Base-by-base conservation (phyloP, 306 rosid genomes). In the Gastrolobium bilobum region DNA sequence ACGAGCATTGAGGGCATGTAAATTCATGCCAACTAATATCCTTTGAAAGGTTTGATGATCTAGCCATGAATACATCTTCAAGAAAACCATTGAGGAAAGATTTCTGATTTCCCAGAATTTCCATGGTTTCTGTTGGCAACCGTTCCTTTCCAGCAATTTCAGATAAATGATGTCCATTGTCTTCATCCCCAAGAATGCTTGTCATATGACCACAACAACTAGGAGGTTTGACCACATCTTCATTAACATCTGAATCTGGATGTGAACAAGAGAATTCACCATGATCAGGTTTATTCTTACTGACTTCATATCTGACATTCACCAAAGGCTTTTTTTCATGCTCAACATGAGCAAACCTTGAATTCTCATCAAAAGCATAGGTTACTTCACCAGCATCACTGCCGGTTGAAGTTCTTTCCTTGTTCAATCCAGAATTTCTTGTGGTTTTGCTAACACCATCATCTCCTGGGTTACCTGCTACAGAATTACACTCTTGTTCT, bases 31-130 rank as follows among this genome's bases (percentile, higher is more conserved):
- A 95, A 69, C 87, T 86, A 76, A 95, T 88, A 84, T 95, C 96
- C 68, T 64, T 73, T 0, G 93, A 85, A 50, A 90, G 91, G 84
- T 90, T 86, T 82, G 95, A 91, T 52, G 85, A 86, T 76, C 92
- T 91, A 63, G 93, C 96, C 96, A 95, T 95, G 87, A 95, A 95
- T 60, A 88, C 71, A 83, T 90, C 96, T 83, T 86, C 99, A 87
- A 95, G 97, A 86, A 82, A 93, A 52, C 98, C 98, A 80, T 93
- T 90, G 65, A 92, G 90, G 14, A 95, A 83, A n/a, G 90, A 75
- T 71, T 85, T 86, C 59, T 88, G 91, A 78, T 84, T 84, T 54
- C 63, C 90, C 71, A 73, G 75, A 47, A 91, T 76, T 85, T 87
- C 86, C 26, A 35, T n/a, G 39, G 60, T 78, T 59, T 80, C 58